Percentiles rank a stretch among this genome's conserved stretches.
Evolutionary conservation across 768 basidiomycete species (phyloP).

Genomic region (Boletus bicolor): DNA sequence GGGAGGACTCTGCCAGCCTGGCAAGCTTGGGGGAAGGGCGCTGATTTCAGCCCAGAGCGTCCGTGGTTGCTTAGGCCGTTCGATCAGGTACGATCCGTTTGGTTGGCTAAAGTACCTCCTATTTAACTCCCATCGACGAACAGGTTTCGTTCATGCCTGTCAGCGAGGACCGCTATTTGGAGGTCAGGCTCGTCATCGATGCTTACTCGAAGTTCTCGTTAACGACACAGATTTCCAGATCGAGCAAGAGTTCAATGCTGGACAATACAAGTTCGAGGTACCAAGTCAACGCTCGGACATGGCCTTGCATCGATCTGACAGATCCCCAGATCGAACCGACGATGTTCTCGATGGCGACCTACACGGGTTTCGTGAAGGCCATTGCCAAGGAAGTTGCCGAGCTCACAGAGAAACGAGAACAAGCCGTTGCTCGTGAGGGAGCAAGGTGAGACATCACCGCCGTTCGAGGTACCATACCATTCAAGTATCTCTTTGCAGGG

Average conservation of each 20-base stretch:
- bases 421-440: conserved; percentile 38
- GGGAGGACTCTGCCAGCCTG: conserved; percentile 63
- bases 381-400: conserved; percentile 40
- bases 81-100: conserved; percentile 44
- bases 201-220: background rate
- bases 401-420: conserved; percentile 41
- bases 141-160: conserved; percentile 53
- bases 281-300: background rate
- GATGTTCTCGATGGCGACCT: conserved; percentile 51
- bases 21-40: conserved; percentile 59
- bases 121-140: background rate
- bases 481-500: conserved; percentile 28
- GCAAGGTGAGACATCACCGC: conserved; percentile 30
- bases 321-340: conserved; percentile 43
- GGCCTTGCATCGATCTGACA: conserved; percentile 4
- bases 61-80: conserved; percentile 65
- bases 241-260: conserved; percentile 50
- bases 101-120: background rate
- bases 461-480: background rate
- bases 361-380: conserved; percentile 40
- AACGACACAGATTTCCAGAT: conserved; percentile 31
- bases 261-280: conserved; percentile 51
- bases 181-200: conserved; percentile 32
- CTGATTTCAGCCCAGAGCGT: conserved; percentile 40
- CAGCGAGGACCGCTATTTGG: conserved; percentile 44